Percentiles rank a stretch among this genome's conserved stretches.
Conservation (phyloP, 1,284 basidiomycete species). For the Malassezia psittaci region DNA sequence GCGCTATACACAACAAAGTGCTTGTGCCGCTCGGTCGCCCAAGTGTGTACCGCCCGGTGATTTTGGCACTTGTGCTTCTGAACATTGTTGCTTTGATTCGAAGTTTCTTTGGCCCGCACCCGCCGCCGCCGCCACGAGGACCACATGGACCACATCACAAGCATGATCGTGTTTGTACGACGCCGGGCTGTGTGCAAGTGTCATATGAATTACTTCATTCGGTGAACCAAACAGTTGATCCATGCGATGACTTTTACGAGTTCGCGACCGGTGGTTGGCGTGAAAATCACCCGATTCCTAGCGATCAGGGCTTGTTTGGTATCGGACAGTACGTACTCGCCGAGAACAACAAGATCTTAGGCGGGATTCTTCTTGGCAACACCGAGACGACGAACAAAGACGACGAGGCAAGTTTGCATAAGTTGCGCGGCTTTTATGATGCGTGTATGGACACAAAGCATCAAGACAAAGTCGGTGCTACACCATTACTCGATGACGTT, state of each 20-base stretch:
- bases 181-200: constrained; percentile 69
- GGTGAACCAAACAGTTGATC: constrained; percentile 72
- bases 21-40: neutral
- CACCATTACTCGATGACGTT: constrained; percentile 50
- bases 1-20: constrained; percentile 1
- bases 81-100: neutral
- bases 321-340: constrained; percentile 23
- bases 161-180: constrained; percentile 56
- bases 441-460: constrained; percentile 68
- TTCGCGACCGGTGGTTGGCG: constrained; percentile 55
- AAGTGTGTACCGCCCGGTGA: neutral
- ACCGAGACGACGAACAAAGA: constrained; percentile 20
- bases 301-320: constrained; percentile 53
- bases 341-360: constrained; percentile 44
- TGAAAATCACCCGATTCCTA: constrained; percentile 30
- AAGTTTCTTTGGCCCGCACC: neutral
- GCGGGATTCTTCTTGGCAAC: constrained; percentile 44
- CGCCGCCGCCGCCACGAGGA: neutral
- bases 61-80: neutral
- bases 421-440: constrained; percentile 67
- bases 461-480: constrained; percentile 50
- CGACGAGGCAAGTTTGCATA: constrained; percentile 63
- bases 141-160: neutral
- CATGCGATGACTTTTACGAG: constrained; percentile 89
- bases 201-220: constrained; percentile 71